Conservation (phyloP, 31 red algal genomes). For the Porphyra umbilicalis region DNA sequence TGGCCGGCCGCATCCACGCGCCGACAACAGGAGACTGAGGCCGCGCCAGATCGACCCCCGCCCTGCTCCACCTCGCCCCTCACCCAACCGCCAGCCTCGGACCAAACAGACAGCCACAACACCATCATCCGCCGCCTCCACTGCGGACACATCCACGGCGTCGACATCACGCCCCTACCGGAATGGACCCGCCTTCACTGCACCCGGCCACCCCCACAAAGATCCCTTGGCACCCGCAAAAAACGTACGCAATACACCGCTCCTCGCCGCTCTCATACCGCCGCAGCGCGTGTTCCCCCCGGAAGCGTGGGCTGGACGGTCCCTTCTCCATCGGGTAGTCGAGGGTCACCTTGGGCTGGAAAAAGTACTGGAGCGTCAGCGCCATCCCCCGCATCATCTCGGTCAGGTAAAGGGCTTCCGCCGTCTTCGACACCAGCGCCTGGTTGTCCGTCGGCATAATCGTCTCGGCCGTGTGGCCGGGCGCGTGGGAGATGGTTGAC, state of each 20-base stretch:
- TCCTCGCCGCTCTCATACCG: slow-evolving; percentile 93
- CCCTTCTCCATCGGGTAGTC: slow-evolving; percentile 97
- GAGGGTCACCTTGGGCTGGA: slow-evolving; percentile 86
- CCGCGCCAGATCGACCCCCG: no score
- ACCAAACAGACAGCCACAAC: no score
- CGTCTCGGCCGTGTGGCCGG: background rate
- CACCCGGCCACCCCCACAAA: no score
- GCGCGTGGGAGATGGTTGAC: background rate
- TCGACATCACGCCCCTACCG: no score
- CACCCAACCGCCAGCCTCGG: no score
- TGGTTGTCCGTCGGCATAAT: background rate
- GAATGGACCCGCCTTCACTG: no score
- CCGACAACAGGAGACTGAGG: no score
- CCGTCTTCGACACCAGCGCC: slow-evolving; percentile 43
- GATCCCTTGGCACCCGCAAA: no score
- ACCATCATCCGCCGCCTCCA: no score
- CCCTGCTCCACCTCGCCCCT: no score
- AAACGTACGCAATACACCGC: slow-evolving; percentile 71
- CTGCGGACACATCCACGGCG: no score
- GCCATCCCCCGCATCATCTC: slow-evolving; percentile 86
- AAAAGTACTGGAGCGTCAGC: slow-evolving; percentile 78
- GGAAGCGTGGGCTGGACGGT: slow-evolving; percentile 86
- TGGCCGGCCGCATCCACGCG: no score
- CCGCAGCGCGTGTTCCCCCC: slow-evolving; percentile 95
- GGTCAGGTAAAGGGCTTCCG: slow-evolving; percentile 80